Conservation (phyloP, 495 filamentous ascomycete species). For the Mycothermus thermophilus region DNA sequence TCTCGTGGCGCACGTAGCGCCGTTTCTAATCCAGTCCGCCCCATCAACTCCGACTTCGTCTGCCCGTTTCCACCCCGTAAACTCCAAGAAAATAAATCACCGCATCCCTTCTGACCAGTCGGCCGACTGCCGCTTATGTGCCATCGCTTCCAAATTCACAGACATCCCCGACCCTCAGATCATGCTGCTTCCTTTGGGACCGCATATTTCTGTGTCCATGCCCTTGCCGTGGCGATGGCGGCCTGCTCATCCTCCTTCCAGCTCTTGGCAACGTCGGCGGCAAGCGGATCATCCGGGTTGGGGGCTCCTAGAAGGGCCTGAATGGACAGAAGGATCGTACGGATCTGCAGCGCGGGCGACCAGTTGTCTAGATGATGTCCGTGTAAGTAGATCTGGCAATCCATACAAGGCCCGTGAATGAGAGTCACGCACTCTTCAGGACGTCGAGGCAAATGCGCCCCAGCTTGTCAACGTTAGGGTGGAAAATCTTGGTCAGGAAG, state of each 20-base stretch:
- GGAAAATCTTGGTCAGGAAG: slow-evolving; percentile 97
- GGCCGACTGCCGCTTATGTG: no score
- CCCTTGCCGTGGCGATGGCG: slow-evolving; percentile 76
- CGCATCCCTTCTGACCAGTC: no score
- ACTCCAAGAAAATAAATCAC: no score
- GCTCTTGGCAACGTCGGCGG: slow-evolving; percentile 91
- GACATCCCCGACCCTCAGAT: no score
- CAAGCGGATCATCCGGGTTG: slow-evolving; percentile 93
- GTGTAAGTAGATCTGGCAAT: no score
- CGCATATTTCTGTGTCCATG: slow-evolving; percentile 77
- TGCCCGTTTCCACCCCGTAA: no score
- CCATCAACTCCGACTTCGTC: no score
- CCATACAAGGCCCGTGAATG: no score
- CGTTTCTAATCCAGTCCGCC: no score
- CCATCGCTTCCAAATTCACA: no score
- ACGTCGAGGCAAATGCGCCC: slow-evolving; percentile 96
- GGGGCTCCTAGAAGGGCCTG: slow-evolving; percentile 92
- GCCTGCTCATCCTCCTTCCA: slow-evolving; percentile 94
- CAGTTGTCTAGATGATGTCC: slow-evolving; percentile 70
- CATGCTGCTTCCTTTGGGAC: slow-evolving; percentile 9
- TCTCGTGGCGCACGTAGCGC: no score
- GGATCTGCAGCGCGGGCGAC: slow-evolving; percentile 95
- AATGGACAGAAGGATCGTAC: slow-evolving; percentile 93
- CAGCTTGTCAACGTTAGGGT: slow-evolving; percentile 96
- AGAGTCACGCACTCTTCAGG: slow-evolving; percentile 83